Percentiles rank a stretch among this genome's conserved stretches.
Conservation (phyloP, 257 asterid genomes). For the Nicotiana tomentosiformis region DNA sequence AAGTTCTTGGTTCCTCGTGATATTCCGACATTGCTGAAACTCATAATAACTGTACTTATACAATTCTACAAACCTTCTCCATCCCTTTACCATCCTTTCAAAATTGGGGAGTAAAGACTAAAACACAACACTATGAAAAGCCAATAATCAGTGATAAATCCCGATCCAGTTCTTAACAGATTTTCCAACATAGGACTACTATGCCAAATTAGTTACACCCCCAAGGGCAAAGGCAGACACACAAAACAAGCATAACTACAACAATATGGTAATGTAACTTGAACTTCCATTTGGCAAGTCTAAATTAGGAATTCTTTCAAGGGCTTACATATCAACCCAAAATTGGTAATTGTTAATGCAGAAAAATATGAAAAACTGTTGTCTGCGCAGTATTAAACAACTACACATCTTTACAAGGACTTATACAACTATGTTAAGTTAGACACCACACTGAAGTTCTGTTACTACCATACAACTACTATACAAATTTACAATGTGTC, state of each 20-base stretch:
- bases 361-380: neutral
- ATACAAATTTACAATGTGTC: neutral
- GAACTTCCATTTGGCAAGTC: neutral
- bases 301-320: neutral
- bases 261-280: neutral
- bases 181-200: no score
- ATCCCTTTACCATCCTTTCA: no score
- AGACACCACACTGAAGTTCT: neutral
- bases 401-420: neutral
- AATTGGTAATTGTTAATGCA: neutral
- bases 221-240: neutral
- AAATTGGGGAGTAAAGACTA: no score
- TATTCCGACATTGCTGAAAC: no score
- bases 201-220: neutral
- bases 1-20: no score
- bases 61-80: no score
- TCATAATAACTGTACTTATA: no score
- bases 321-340: neutral
- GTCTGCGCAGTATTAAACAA: neutral
- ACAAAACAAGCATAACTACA: neutral
- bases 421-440: neutral
- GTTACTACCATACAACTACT: neutral
- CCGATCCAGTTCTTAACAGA: no score
- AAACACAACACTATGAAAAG: no score
- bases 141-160: no score